A percentile compares a stretch with the other conserved stretches of the same genome.
Evolutionary conservation across 176 grass and related monocot genomes (phyloP).

Genomic region (Themeda triandra): DNA sequence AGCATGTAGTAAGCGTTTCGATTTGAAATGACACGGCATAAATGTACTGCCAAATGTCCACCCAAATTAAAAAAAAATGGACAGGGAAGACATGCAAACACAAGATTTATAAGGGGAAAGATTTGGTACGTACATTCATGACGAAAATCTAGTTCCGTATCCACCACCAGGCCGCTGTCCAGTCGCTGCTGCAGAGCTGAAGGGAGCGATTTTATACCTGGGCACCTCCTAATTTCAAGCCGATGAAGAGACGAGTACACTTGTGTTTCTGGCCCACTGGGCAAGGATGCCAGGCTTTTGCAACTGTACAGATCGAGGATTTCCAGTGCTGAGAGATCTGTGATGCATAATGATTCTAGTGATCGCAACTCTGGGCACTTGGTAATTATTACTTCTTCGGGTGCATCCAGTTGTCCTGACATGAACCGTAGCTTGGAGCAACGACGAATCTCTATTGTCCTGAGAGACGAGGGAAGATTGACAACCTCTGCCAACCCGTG

Average conservation of each 20-base stretch:
- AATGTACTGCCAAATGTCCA: too few species aligned
- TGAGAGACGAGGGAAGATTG: not conserved
- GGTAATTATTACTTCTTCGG: accelerated
- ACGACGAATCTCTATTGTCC: accelerated
- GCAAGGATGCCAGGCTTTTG: not conserved
- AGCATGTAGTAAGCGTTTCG: too few species aligned
- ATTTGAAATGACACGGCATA: too few species aligned
- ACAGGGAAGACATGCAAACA: too few species aligned
- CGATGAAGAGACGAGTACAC: not conserved
- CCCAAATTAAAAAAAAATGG: too few species aligned
- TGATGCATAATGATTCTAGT: not conserved
- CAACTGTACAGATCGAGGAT: accelerated
- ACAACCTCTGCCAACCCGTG: not conserved
- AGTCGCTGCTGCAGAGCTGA: not conserved
- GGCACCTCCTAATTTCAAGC: not conserved
- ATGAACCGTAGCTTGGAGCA: not conserved
- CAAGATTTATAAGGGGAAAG: too few species aligned
- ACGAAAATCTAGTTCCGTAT: not conserved
- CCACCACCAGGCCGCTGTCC: not conserved
- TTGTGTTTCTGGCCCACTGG: not conserved
- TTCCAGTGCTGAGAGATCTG: not conserved
- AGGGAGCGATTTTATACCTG: not conserved
- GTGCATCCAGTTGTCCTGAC: not conserved
- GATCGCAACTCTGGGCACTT: not conserved
- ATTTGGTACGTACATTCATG: too few species aligned